Evolutionary conservation across 257 asterid species (phyloP).

Genomic region (Prunella vulgaris): DNA sequence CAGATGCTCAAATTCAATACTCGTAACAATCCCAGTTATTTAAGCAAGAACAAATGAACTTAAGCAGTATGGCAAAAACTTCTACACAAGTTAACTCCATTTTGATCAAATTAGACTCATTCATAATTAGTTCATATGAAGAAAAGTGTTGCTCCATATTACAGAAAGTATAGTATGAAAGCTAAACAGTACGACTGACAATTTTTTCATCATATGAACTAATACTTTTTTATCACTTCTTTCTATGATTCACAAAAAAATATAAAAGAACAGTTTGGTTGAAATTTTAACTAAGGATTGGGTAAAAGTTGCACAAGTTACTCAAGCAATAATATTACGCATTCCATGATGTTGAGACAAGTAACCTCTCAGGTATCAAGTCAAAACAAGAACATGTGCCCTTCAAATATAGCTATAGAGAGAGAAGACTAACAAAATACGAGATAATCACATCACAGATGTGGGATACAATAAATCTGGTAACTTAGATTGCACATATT

Average conservation of each 20-base stretch:
- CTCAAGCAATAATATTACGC: neutral
- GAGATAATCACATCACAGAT: neutral
- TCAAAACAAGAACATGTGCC: neutral
- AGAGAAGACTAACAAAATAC: neutral
- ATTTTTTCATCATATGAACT: neutral
- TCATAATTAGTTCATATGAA: neutral
- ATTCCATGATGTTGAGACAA: neutral
- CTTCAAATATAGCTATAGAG: neutral
- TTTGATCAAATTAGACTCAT: neutral
- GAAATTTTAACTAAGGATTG: neutral
- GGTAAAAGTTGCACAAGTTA: neutral
- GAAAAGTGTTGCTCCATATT: neutral
- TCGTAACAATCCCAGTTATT: neutral
- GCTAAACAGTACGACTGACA: neutral
- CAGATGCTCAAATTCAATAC: slow-evolving; percentile 14
- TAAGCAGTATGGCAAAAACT: neutral
- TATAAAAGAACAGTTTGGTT: neutral
- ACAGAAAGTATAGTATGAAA: neutral
- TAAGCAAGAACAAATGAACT: neutral
- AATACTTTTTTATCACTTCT: neutral
- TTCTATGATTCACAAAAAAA: neutral
- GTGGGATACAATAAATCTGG: neutral
- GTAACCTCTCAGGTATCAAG: neutral
- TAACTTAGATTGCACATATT: neutral
- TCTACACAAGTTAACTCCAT: neutral